phyloP scores from a whole-genome alignment of 2,329 filamentous ascomycete genomes.

The Ceratocystis huliohia region DNA sequence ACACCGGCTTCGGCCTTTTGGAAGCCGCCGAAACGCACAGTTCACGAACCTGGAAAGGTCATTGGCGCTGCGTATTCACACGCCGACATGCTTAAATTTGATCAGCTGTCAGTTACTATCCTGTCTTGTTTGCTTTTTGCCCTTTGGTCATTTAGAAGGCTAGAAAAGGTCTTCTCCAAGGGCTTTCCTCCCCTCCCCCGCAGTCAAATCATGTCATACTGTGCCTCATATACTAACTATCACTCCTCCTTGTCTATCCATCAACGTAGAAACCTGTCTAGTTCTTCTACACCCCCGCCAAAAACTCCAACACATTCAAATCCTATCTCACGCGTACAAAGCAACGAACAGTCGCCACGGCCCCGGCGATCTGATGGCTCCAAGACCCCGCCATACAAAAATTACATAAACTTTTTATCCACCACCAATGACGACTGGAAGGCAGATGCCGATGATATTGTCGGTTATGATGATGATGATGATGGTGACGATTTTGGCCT shows the following conservation, averaged over 20 bases:
- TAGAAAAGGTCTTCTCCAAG: slow-evolving; percentile 25
- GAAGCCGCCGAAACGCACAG: slow-evolving; percentile 46
- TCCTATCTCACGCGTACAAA: slow-evolving; percentile 30
- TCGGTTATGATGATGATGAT: slow-evolving; percentile 64
- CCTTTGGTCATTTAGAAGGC: background rate
- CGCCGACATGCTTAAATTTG: slow-evolving; percentile 83
- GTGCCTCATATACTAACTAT: slow-evolving; percentile 3
- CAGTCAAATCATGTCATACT: background rate
- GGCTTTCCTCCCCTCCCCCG: background rate
- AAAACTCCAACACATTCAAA: slow-evolving; percentile 58
- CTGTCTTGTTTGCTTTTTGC: background rate
- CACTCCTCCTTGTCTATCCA: slow-evolving; percentile 16
- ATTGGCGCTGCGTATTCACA: slow-evolving; percentile 95
- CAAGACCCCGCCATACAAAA: slow-evolving; percentile 54
- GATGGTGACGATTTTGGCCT: slow-evolving; percentile 92
- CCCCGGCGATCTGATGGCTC: slow-evolving; percentile 39
- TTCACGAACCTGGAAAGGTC: slow-evolving; percentile 57
- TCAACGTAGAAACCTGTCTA: slow-evolving; percentile 43
- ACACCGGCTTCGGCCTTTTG: slow-evolving; percentile 75
- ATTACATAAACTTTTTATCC: slow-evolving; percentile 69
- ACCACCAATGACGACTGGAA: slow-evolving; percentile 76
- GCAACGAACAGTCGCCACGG: slow-evolving; percentile 44
- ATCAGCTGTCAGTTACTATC: slow-evolving; percentile 47
- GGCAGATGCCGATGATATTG: slow-evolving; percentile 61
- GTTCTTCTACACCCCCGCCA: slow-evolving; percentile 52